Percentiles rank a stretch among this genome's conserved stretches.
phyloP scores from a whole-genome alignment of 352 stramenopile species.

The Pythium dissotocum region DNA sequence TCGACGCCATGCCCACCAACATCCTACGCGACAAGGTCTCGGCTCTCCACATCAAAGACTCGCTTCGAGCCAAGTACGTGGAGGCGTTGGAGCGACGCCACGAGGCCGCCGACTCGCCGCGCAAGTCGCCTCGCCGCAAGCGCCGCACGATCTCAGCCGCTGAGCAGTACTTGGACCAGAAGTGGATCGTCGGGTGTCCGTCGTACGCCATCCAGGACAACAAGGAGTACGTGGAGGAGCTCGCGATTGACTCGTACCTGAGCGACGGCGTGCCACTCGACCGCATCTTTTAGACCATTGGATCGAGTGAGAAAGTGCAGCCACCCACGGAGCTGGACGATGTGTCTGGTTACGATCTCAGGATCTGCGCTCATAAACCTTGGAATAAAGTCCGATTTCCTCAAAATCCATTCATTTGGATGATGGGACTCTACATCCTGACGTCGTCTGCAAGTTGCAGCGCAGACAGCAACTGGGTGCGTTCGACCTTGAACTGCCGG shows the following conservation, averaged over 20 bases:
- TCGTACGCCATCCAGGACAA: constrained; percentile 85
- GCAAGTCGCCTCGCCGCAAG: constrained; percentile 36
- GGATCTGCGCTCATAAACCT: background rate
- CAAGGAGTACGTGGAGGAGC: constrained; percentile 75
- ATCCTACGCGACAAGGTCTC: constrained; percentile 58
- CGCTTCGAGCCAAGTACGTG: constrained; percentile 51
- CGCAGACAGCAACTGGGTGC: background rate
- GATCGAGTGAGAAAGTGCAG: background rate
- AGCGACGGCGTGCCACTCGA: constrained; percentile 61
- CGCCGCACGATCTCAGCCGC: constrained; percentile 39
- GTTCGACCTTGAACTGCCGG: background rate
- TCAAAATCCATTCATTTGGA: no score
- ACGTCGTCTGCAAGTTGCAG: no score
- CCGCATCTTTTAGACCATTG: constrained; percentile 50
- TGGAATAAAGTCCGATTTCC: background rate
- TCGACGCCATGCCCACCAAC: constrained; percentile 69
- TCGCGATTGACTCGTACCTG: constrained; percentile 77
- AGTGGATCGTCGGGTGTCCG: constrained; percentile 69
- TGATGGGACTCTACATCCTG: no score
- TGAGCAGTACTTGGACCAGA: constrained; percentile 50
- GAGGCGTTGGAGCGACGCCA: constrained; percentile 41
- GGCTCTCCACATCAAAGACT: constrained; percentile 30
- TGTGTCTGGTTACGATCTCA: no score
- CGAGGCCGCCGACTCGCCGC: constrained; percentile 8
- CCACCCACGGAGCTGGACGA: no score